Base-by-base conservation (phyloP, 805 yeast genomes). In the Middelhovenomyces tepae region DNA sequence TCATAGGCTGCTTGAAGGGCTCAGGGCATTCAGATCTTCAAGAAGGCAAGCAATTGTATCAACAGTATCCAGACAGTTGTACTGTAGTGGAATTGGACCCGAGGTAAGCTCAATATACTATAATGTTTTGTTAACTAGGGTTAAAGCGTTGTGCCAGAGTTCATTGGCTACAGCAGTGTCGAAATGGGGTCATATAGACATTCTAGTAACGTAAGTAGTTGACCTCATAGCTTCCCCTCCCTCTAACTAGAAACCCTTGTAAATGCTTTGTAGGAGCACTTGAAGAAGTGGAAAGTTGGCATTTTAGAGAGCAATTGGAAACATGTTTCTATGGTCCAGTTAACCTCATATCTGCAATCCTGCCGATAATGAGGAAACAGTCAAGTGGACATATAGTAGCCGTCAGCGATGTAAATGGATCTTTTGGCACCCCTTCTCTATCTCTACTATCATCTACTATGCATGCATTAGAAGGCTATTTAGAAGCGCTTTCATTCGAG, bases 381-480 rank as follows among this genome's bases (percentile, higher is more conserved):
- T 28, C 32, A n/a, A 23, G 35, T 4, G 59, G 59, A 7, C 59
- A 54, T 31, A 43, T 54, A 13, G 35, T 54, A 16, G 42, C 45
- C 22, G 37, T 54, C 16, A 47, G 55, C 15, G 50, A 46, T 28
- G 22, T 43, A 21, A 35, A 30, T 21, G 59, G 54, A 1, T 38
- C 38, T 9, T 32, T 48, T 27, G 56, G 53, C 16, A 51, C 51
- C 16, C 58, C 59, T 2, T 21, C 40, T 3, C 29, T 54, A 22
- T 50, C 54, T 4, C 37, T 50, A 10, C 24, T 43, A 21, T 37
- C 52, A 5, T 36, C 53, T 8, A 56, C 57, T 9, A 37, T 40
- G 15, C 51, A 50, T 22, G 57, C 56, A 3, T 34, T 54, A 13
- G 59, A 54, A 36, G 58, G 59, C n/a, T 54, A 49, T 33, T 31